Evolutionary conservation across 2,329 filamentous ascomycete genomes (phyloP).

Genomic region (Epichloe bromicola): DNA sequence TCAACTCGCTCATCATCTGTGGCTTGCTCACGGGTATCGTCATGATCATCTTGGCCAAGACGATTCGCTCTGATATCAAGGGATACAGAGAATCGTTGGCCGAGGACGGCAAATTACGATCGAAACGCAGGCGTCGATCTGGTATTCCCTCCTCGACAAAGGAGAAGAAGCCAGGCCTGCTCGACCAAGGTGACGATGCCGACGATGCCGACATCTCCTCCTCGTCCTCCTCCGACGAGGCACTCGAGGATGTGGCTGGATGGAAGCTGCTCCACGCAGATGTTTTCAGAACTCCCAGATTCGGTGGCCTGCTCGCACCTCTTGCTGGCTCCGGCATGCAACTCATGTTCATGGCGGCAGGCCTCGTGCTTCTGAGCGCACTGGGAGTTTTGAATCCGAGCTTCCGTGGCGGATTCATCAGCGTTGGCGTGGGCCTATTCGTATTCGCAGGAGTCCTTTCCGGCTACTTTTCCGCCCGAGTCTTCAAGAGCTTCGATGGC

Average conservation of each 20-base stretch:
- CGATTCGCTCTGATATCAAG: slow-evolving; percentile 67
- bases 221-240: slow-evolving; percentile 31
- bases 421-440: slow-evolving; percentile 71
- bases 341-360: slow-evolving; percentile 67
- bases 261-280: slow-evolving; percentile 88
- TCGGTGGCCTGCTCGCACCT: slow-evolving; percentile 63
- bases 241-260: slow-evolving; percentile 66
- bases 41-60: slow-evolving; percentile 67
- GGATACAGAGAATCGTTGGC: slow-evolving; percentile 51
- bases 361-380: slow-evolving; percentile 59
- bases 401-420: slow-evolving; percentile 82
- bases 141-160: slow-evolving; percentile 12
- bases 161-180: slow-evolving; percentile 48
- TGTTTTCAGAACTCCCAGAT: slow-evolving; percentile 63
- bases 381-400: slow-evolving; percentile 72
- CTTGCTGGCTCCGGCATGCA: slow-evolving; percentile 79
- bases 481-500: slow-evolving; percentile 76
- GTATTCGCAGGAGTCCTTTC: slow-evolving; percentile 74
- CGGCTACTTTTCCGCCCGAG: slow-evolving; percentile 72
- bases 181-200: slow-evolving; percentile 44
- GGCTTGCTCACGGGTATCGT: slow-evolving; percentile 67
- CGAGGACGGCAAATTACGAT: slow-evolving; percentile 52
- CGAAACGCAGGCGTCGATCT: slow-evolving; percentile 34
- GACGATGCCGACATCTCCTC: slow-evolving; percentile 40
- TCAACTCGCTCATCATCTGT: slow-evolving; percentile 78